Percentiles rank a stretch among this genome's conserved stretches.
phyloP scores from a whole-genome alignment of 108 stramenopile species.

The Pseudonitzschia multistriata region DNA sequence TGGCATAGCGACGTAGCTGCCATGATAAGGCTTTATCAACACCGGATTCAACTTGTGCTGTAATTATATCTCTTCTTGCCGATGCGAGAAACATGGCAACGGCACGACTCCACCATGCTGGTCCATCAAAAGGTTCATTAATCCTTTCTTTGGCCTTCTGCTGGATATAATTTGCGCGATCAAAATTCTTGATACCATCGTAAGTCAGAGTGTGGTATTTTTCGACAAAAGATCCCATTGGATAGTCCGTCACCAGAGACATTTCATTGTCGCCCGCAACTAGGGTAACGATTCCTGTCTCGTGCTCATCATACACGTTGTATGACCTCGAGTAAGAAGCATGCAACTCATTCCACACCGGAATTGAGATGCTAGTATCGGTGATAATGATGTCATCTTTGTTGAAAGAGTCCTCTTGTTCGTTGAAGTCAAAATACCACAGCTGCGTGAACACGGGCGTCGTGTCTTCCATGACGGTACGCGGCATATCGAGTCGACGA shows the following conservation, averaged over 20 bases:
- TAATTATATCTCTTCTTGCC: neutral
- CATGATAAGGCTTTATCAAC: neutral
- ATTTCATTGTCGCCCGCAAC: neutral
- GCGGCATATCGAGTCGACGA: neutral
- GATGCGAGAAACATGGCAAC: neutral
- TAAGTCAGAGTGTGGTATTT: slow-evolving; percentile 10
- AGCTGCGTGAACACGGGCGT: neutral
- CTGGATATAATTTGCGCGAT: neutral
- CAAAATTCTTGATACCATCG: neutral
- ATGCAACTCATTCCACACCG: neutral
- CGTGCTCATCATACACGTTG: neutral
- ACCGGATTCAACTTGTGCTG: neutral
- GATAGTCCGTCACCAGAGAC: slow-evolving; percentile 4
- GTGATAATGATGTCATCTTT: neutral
- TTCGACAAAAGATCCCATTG: neutral
- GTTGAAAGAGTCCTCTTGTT: neutral
- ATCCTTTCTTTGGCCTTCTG: neutral
- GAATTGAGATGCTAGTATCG: neutral
- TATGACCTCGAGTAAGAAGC: neutral
- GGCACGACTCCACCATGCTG: neutral
- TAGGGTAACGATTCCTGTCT: slow-evolving; percentile 11
- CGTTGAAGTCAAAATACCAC: slow-evolving; percentile 14
- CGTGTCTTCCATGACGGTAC: neutral
- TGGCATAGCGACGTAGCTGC: slow-evolving; percentile 1
- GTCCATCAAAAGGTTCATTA: neutral